Base-by-base conservation (phyloP, 2,329 filamentous ascomycete genomes). In the Trichoderma sp. region DNA sequence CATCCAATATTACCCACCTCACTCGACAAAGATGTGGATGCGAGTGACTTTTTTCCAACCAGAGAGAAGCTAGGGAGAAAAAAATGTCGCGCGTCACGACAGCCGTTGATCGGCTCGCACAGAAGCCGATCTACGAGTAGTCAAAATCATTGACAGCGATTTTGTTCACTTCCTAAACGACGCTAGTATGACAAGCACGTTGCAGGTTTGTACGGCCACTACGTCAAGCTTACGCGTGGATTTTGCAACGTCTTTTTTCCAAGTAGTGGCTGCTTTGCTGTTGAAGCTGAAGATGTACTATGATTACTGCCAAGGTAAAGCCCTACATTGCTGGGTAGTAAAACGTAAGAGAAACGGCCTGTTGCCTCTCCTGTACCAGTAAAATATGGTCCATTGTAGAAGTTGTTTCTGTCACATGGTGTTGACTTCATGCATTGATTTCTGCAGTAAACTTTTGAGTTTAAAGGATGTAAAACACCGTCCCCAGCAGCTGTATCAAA, bases 1-100 rank as follows among this genome's bases (percentile, higher is more conserved):
- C 43, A 39, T 20, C 63, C 32, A 57, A 39, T 43, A 34, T 26
- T 58, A 67, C 64, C 64, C 64, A 67, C 64, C n/a, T 67, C 50
- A 67, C 26, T 39, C 23, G 2, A 36, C 64, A 57, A 36, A 28
- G 47, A 30, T 67, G 64, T 67, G 64, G 64, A 39, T 67, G 50
- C 64, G 64, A 67, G 50, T n/a, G 20, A 32, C 34, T 43, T 68
- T 59, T 68, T 20, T 68, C 65, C 26, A 23, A 13, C n/a, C 53
- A 62, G 34, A n/a, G 34, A 47, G 57, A 69, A 39, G 36, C 67
- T 39, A 62, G 47, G 57, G 57, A 17, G 39, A 13, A 36, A 9
- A 53, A 62, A 62, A 69, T 62, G 67, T 69, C 67, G 67, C 66
- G 66, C 67, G 55, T 69, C 67, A 69, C 39, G 39, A 50, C 57